Evolutionary conservation across 2,329 filamentous ascomycete species (phyloP).

Genomic region (Cladophialophora bantiana): DNA sequence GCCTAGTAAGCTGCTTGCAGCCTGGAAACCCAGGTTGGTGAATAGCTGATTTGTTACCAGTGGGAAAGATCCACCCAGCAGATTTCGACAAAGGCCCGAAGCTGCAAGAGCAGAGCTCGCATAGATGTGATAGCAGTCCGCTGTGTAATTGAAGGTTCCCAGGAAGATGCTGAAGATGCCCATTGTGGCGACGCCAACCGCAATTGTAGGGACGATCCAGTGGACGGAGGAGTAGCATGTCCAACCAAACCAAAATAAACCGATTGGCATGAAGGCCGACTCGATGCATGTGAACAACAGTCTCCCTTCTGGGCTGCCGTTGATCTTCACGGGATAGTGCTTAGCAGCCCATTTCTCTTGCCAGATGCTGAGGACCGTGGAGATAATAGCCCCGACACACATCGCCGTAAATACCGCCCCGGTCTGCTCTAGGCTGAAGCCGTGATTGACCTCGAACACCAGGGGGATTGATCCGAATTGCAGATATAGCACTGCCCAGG

Average conservation of each 20-base stretch:
- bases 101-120: constrained; percentile 85
- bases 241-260: constrained; percentile 82
- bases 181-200: constrained; percentile 76
- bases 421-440: constrained; percentile 70
- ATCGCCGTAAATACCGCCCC: constrained; percentile 78
- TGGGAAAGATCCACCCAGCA: constrained; percentile 81
- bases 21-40: constrained; percentile 71
- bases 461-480: constrained; percentile 82
- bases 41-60: constrained; percentile 78
- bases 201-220: constrained; percentile 76
- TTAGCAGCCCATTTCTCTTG: constrained; percentile 67
- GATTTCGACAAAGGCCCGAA: constrained; percentile 86
- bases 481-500: constrained; percentile 87
- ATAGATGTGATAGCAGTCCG: constrained; percentile 84
- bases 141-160: constrained; percentile 89
- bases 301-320: constrained; percentile 71
- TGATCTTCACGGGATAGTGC: constrained; percentile 45
- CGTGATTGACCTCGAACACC: constrained; percentile 72
- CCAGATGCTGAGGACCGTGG: constrained; percentile 72
- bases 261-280: constrained; percentile 76
- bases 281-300: constrained; percentile 84
- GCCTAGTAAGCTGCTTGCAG: constrained; percentile 77
- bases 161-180: constrained; percentile 88
- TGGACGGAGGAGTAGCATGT: constrained; percentile 64
- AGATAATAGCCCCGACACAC: constrained; percentile 69